Evolutionary conservation across 306 rosid genomes (phyloP), one percentile per base, ranked within the genome.

Genomic region (Malus sylvestris): DNA sequence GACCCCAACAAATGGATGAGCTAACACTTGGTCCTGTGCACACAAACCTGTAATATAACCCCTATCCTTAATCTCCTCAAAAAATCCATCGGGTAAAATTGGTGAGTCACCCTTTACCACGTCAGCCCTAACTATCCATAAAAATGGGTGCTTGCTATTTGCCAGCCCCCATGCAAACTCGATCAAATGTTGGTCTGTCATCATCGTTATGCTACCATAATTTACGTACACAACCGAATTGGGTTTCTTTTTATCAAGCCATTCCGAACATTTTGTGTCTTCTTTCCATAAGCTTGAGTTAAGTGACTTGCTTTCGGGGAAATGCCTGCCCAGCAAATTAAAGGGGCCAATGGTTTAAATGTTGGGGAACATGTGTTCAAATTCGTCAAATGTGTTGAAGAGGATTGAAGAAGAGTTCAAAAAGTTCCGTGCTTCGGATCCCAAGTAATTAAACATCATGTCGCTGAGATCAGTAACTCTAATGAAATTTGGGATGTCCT

Each of bases 131-230:
- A 88, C 30, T 19, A 86, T 73, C 87, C 88, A 86, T 70, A 83
- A 45, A 71, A 84, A 82, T 11, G 83, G 78, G 23, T 71, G 78
- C 25, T 81, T 77, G 62, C 85, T 84, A n/a, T 81, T 83, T 32
- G 90, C 90, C 5, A 83, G 80, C 4, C 89, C 90, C 90, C 87
- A 82, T 20, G 88, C 88, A 76, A 88, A 80, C 53, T 86, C 92
- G 40, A 27, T 71, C 19, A 88, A 20, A 12, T 74, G 66, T 40
- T 81, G 19, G 19, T 80, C 74, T 6, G 85, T 77, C 80, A 88
- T 86, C 30, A 61, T 74, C 0, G 86, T 82, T 45, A 83, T 7
- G 12, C 88, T 85, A 1, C 88, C 88, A 76, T 81, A 86, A 33
- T 81, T 88, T 4, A 85, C 77, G 10, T 88, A 88, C 38, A 83